Evolutionary conservation across 306 rosid genomes (phyloP), one percentile per base, ranked within the genome.

Genomic region (Crataegus laevigata): DNA sequence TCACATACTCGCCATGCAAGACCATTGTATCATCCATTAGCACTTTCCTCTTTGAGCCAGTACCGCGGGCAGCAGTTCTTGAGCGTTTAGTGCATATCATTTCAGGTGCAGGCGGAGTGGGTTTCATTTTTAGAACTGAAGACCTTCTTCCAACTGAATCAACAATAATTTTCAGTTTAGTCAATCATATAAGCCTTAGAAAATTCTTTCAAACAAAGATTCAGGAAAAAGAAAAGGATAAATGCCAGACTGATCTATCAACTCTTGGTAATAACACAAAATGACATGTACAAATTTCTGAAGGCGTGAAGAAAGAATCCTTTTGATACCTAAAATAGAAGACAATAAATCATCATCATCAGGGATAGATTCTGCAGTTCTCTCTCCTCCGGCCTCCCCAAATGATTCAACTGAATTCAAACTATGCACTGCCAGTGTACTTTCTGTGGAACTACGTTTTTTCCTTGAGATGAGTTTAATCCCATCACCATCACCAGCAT

Each of bases 1-100:
- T 38, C 74, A 92, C 99, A 82, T 92, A 96, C 99, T 96, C 99
- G 87, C 99, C 99, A 75, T 96, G 93, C 86, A 96, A 82, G 84
- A 96, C 98, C 99, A 96, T 96, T 77, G 83, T 83, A 74, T 90
- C 98, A 83, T 96, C 99, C 93, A 91, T 84, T 69, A 87, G 91
- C 81, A 96, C 98, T 91, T 96, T 96, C 89, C 96, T 88, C 87
- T 92, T 96, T 69, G 83, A 68, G 64, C 82, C 82, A 87, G 83
- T 85, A 76, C 84, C 74, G 28, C 97, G 96, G 5, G 84, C 28
- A 60, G 84, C 83, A 77, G 92, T 52, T 40, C 98, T 87, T 22
- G 70, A 30, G 26, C 92, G 91, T 84, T 92, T 92, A 9, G 64
- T 57, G 81, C 92, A 80, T 74, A 71, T 80, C 29, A 77, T 70